Conservation (phyloP, 2,329 filamentous ascomycete genomes). For the Beauveria pseudobassiana region DNA sequence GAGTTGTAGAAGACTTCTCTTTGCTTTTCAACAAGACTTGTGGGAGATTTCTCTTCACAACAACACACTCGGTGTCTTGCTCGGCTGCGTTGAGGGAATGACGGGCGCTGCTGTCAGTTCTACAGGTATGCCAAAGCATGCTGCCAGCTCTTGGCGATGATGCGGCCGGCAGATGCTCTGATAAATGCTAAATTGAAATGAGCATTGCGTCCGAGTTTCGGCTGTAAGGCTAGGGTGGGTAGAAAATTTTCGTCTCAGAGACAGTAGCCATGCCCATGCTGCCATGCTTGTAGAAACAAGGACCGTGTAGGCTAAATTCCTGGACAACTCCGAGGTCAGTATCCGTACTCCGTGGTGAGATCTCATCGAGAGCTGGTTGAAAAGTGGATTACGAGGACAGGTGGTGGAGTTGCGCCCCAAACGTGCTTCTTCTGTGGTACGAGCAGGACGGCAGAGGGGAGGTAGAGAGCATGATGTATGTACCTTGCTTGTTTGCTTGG, state of each 20-base stretch:
- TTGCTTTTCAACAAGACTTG: not conserved
- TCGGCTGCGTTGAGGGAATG: not conserved
- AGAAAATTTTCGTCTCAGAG: not conserved
- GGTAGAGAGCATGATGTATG: not conserved
- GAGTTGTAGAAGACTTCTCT: not conserved
- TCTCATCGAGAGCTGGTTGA: constrained; percentile 5
- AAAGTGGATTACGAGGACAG: not conserved
- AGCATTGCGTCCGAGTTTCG: not conserved
- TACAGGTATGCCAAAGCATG: not conserved
- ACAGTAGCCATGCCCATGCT: not conserved
- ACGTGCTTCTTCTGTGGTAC: not conserved
- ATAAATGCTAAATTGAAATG: not conserved
- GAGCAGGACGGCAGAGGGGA: not conserved
- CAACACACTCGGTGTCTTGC: not conserved
- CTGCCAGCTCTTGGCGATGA: not conserved
- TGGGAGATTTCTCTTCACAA: not conserved
- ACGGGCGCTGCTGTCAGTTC: not conserved
- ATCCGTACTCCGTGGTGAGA: not conserved
- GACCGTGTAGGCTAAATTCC: not conserved
- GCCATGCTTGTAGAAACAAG: not conserved
- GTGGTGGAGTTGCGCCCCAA: constrained; percentile 6
- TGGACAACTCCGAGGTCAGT: not conserved
- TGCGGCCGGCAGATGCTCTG: constrained; percentile 3
- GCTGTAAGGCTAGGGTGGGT: not conserved
- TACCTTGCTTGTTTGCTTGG: not conserved